Evolutionary conservation across 2,329 filamentous ascomycete genomes (phyloP).

Genomic region (Hymenoscyphus scutula): DNA sequence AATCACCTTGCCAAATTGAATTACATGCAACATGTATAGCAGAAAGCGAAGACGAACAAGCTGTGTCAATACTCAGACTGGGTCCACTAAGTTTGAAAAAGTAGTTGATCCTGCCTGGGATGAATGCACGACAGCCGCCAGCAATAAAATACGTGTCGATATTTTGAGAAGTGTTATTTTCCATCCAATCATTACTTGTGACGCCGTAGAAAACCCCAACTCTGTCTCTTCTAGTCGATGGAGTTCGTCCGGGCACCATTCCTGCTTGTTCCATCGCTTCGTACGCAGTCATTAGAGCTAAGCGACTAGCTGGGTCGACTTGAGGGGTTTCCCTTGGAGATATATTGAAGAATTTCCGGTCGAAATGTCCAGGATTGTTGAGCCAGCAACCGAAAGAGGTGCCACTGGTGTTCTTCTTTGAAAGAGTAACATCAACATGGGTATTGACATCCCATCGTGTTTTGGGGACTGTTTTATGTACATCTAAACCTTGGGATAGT

Average conservation of each 20-base stretch:
- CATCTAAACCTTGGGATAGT: constrained; percentile 70
- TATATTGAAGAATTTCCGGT: constrained; percentile 81
- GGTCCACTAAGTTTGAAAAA: constrained; percentile 45
- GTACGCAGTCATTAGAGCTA: constrained; percentile 73
- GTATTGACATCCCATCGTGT: constrained; percentile 53
- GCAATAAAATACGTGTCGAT: constrained; percentile 37
- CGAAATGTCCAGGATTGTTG: constrained; percentile 71
- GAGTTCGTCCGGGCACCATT: constrained; percentile 48
- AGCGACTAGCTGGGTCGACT: constrained; percentile 75
- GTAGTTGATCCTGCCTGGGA: constrained; percentile 41
- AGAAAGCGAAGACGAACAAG: constrained; percentile 55
- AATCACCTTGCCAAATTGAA: constrained; percentile 46
- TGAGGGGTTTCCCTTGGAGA: constrained; percentile 75
- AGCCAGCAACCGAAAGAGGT: constrained; percentile 70
- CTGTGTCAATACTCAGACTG: constrained; percentile 57
- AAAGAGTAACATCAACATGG: constrained; percentile 70
- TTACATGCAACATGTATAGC: constrained; percentile 53
- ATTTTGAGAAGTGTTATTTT: constrained; percentile 29
- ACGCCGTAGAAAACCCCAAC: constrained; percentile 28
- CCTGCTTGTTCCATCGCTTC: constrained; percentile 79
- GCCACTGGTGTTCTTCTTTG: constrained; percentile 71
- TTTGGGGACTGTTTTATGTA: constrained; percentile 53
- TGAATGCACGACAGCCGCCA: constrained; percentile 50
- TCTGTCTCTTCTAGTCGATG: constrained; percentile 41
- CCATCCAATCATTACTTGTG: constrained; percentile 29